Evolutionary conservation across 179 eudicot genomes (phyloP).

Genomic region (Drosera spatulata): DNA sequence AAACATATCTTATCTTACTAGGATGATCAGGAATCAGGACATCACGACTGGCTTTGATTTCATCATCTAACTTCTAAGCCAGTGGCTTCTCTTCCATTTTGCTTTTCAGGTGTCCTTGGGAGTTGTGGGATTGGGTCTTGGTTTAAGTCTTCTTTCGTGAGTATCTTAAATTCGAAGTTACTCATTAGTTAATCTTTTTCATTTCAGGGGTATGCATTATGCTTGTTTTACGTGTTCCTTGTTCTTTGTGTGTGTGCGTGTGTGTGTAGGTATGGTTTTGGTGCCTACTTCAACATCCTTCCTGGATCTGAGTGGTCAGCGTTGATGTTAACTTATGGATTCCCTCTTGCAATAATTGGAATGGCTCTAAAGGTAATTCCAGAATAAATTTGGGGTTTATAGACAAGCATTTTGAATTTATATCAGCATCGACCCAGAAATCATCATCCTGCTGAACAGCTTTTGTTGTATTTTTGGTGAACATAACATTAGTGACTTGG

Average conservation of each 20-base stretch:
- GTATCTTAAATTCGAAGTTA: conserved; percentile 11
- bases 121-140: conserved; percentile 72
- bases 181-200: not conserved
- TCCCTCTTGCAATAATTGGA: conserved; percentile 95
- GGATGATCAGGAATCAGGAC: no score
- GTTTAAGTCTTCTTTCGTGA: conserved; percentile 74
- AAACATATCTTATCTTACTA: no score
- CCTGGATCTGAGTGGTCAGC: conserved; percentile 99
- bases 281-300: conserved; percentile 91
- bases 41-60: no score
- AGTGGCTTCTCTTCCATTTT: no score
- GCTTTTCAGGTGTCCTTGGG: conserved; percentile 81
- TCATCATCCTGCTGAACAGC: no score
- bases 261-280: conserved; percentile 75
- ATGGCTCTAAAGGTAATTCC: conserved; percentile 98
- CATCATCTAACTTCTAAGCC: no score
- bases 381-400: no score
- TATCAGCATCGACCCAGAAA: no score
- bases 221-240: conserved; percentile 1
- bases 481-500: no score
- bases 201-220: not conserved
- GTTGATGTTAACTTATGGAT: conserved; percentile 92
- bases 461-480: no score
- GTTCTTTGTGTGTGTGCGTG: conserved; percentile 5
- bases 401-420: no score